A percentile compares a stretch with the other conserved stretches of the same genome.
These are phyloP conservation scores for Penicillium maclennaniae DNA, from an alignment of 495 filamentous ascomycete genomes.

Conservation along the genomic window DNA sequence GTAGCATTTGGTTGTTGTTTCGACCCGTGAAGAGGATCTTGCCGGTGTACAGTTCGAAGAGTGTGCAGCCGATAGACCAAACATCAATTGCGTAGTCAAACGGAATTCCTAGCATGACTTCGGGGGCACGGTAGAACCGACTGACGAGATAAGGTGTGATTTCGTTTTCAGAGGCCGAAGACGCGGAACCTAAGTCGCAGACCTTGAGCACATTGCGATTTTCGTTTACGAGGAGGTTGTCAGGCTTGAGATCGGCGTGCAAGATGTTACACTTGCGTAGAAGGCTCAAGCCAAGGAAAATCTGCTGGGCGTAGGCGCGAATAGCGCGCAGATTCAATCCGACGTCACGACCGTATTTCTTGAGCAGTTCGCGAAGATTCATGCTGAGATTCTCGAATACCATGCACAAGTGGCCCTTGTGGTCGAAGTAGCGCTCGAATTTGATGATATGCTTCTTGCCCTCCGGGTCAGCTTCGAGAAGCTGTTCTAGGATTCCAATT, in stretches of 20 bases:
- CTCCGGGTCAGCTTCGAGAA: conserved; percentile 77
- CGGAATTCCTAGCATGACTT: conserved; percentile 92
- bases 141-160: conserved; percentile 92
- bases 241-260: conserved; percentile 94
- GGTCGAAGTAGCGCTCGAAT: conserved; percentile 81
- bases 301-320: conserved; percentile 85
- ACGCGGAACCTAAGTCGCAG: conserved; percentile 92
- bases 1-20: conserved; percentile 97
- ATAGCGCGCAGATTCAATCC: conserved; percentile 86
- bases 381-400: conserved; percentile 93
- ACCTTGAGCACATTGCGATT: conserved; percentile 83
- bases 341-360: conserved; percentile 91
- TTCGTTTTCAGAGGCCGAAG: conserved; percentile 82
- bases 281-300: conserved; percentile 81
- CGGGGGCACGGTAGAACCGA: conserved; percentile 94
- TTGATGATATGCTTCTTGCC: conserved; percentile 91
- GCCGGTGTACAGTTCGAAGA: conserved; percentile 95
- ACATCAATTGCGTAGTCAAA: conserved; percentile 94
- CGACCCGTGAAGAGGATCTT: conserved; percentile 94
- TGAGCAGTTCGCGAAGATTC: conserved; percentile 91
- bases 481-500: conserved; percentile 81
- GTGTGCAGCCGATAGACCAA: conserved; percentile 95
- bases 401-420: conserved; percentile 93
- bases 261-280: conserved; percentile 89
- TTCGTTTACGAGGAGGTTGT: conserved; percentile 93